A percentile compares a stretch with the other conserved stretches of the same genome.
Conservation (phyloP, 805 yeast species). For the Yueomyces sp. region DNA sequence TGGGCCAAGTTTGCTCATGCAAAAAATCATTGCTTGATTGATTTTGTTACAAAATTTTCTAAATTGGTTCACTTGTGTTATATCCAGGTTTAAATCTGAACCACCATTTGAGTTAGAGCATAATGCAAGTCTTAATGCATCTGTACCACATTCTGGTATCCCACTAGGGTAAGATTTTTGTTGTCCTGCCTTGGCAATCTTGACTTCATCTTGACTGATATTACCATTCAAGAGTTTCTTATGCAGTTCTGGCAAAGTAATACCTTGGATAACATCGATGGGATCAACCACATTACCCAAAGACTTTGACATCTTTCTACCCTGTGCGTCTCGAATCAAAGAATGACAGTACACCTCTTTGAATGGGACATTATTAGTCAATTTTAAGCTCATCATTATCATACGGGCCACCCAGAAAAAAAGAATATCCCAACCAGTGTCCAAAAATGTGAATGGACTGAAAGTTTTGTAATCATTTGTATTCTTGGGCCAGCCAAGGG, state of each 20-base stretch:
- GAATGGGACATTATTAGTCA: constrained; percentile 85
- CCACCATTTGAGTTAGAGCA: constrained; percentile 98
- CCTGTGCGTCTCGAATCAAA: constrained; percentile 96
- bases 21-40: constrained; percentile 95
- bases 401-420: constrained; percentile 98
- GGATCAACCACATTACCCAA: constrained; percentile 95
- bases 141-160: constrained; percentile 98
- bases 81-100: constrained; percentile 89
- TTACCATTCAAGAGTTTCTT: constrained; percentile 66
- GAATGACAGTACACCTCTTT: constrained; percentile 95
- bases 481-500: constrained; percentile 86
- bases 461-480: constrained; percentile 59
- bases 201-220: constrained; percentile 73
- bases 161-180: constrained; percentile 80
- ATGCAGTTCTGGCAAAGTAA: constrained; percentile 60
- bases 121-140: constrained; percentile 90
- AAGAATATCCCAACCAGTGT: constrained; percentile 97
- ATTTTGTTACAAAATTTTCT: constrained; percentile 98
- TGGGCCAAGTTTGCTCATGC: constrained; percentile 57
- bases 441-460: constrained; percentile 84
- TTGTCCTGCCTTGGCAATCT: constrained; percentile 77
- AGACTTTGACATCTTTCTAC: constrained; percentile 96
- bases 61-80: constrained; percentile 92
- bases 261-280: constrained; percentile 81
- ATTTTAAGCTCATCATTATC: constrained; percentile 78